Percentiles rank a stretch among this genome's conserved stretches.
These are phyloP conservation scores for Berberis vulgaris DNA, from an alignment of 164 flowering plant genomes.

Conservation along the genomic window DNA sequence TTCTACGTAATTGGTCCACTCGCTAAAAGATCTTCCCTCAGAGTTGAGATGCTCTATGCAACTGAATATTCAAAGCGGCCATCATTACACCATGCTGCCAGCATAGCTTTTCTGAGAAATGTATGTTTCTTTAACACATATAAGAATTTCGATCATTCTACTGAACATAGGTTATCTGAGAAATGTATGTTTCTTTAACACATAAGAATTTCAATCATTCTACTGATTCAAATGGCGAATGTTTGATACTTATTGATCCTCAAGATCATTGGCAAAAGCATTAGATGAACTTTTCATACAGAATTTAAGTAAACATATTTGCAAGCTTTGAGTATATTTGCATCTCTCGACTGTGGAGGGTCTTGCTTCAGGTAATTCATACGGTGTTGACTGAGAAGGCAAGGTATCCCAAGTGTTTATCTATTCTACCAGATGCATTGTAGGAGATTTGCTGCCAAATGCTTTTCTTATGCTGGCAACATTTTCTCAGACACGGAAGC, in stretches of 20 bases:
- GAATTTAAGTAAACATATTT: neutral
- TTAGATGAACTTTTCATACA: neutral
- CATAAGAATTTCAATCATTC: neutral
- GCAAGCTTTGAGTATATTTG: neutral
- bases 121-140: constrained; percentile 28
- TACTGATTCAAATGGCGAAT: too few relatives aligned
- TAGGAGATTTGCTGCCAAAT: constrained; percentile 58
- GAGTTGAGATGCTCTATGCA: constrained; percentile 1
- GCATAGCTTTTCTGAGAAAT: constrained; percentile 62
- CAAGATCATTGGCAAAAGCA: neutral
- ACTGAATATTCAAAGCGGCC: constrained; percentile 42
- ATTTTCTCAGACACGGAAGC: constrained; percentile 45
- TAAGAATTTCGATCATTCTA: neutral
- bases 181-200: constrained; percentile 34
- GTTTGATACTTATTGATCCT: too few relatives aligned
- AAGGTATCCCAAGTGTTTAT: constrained; percentile 59
- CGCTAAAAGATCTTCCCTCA: neutral
- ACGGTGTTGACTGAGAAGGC: constrained; percentile 31
- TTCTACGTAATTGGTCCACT: too few relatives aligned
- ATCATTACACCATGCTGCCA: constrained; percentile 83
- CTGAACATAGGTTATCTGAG: neutral
- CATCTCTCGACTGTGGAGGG: too few relatives aligned
- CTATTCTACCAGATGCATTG: constrained; percentile 42
- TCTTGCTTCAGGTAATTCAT: constrained; percentile 49
- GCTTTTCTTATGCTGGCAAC: constrained; percentile 63